Conservation (phyloP, 2,329 filamentous ascomycete species). For the Lasiodiplodia sp. region DNA sequence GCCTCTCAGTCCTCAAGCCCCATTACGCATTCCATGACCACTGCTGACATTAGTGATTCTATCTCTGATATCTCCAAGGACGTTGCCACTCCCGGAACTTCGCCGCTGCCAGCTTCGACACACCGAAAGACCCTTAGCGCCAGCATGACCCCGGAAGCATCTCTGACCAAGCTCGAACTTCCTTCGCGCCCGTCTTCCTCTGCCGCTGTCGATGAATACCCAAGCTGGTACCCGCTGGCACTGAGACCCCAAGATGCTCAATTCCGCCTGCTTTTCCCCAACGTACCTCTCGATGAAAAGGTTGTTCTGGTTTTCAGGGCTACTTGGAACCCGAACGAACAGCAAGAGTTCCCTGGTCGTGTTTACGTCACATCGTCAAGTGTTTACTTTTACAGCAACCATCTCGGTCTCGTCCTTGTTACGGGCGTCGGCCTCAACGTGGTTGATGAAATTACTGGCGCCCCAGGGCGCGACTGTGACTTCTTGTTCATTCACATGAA, state of each 20-base stretch:
- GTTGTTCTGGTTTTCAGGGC: constrained; percentile 91
- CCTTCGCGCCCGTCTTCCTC: constrained; percentile 35
- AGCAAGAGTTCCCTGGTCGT: constrained; percentile 80
- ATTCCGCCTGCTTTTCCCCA: constrained; percentile 89
- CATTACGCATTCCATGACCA: constrained; percentile 33
- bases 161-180: constrained; percentile 15
- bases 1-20: constrained; percentile 47
- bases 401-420: constrained; percentile 87
- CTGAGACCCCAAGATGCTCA: constrained; percentile 88
- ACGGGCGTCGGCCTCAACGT: constrained; percentile 77
- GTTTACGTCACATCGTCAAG: constrained; percentile 87
- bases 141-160: constrained; percentile 18
- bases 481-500: constrained; percentile 87
- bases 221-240: constrained; percentile 78
- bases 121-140: constrained; percentile 64
- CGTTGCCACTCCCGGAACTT: neutral
- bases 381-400: constrained; percentile 96
- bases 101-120: constrained; percentile 34
- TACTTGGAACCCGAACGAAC: constrained; percentile 81
- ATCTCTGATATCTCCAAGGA: constrained; percentile 12
- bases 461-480: constrained; percentile 89
- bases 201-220: constrained; percentile 67
- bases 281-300: constrained; percentile 77
- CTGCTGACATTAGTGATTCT: constrained; percentile 21
- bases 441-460: constrained; percentile 88